Base-by-base conservation (phyloP, 768 basidiomycete genomes). In the Boletus tylopilopsis region DNA sequence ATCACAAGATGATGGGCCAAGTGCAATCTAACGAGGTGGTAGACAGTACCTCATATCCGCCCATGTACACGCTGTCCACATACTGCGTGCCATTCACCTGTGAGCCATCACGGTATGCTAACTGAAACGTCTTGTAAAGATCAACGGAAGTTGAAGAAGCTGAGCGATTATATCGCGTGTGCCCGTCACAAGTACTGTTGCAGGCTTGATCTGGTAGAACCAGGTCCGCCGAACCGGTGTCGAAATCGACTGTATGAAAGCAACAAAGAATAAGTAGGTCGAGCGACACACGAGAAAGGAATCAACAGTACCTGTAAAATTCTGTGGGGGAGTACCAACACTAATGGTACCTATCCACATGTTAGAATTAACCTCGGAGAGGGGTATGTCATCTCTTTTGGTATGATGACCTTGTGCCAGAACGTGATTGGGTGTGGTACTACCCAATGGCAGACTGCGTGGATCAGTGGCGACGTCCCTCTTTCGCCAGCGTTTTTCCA, bases 201-300 rank as follows among this genome's bases (percentile, higher is more conserved):
- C 73, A 74, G 29, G 32, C 23, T 24, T 58, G 16, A 3, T 52
- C 51, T 9, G 75, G 72, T 25, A 77, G 55, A 58, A 81, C 69
- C 9, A 78, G 62, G 62, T 82, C 80, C 39, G 73, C 67, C 36
- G 76, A 78, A 23, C 79, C 76, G 16, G 77, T 79, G 56, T 79
- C 79, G 49, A 79, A 76, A 57, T 77, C 76, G 36, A 80, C 76
- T 75, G n/a, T n/a, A 49, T n/a, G 49, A 40, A 35, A 35, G 34
- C 6, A n/a, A 19, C 15, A 24, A 24, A 35, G 27, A 21, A 40
- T 25, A 21, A 2, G 16, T 34, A 29, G 8, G 19, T 47, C 35
- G 30, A 45, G n/a, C 13, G 39, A 35, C 29, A 27, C 23, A n/a
- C 38, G 47, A 23, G 11, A 21, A 42, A 49, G 24, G 22, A 15